Base-by-base conservation (phyloP, 768 basidiomycete genomes). In the Lentinula sp. region DNA sequence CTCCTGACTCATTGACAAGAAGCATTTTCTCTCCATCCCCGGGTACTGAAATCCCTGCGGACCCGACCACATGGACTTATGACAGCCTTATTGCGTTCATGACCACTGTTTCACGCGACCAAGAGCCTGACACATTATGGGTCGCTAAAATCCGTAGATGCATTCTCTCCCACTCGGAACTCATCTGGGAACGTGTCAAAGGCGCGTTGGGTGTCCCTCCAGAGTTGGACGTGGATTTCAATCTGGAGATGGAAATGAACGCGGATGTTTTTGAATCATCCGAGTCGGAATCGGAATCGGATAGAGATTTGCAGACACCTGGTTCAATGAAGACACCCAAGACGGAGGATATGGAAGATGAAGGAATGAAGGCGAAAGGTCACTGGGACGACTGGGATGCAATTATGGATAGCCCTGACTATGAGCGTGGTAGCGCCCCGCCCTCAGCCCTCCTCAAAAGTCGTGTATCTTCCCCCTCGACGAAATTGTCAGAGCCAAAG, bases 161-260 rank as follows among this genome's bases (percentile, higher is more conserved):
- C 66, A 82, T 96, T 66, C 77, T 89, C 21, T 74, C 82, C 28
- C 87, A 87, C 64, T 89, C 86, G 13, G 93, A 95, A 67, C 83
- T 93, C 43, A 87, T 95, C 59, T 97, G 94, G 94, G 93, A 95
- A 71, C 83, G 93, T 60, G 76, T 95, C 67, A 95, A 94, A 67
- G 88, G 85, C 34, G 93, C 91, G 0, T 76, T 97, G 1, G 94
- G 94, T 4, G 87, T 94, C 4, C 93, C 94, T 9, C 88, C 87
- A 0, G 93, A 95, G 67, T 77, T 95, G 21, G 88, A 92, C 65
- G 73, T 85, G 35, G 86, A 89, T 49, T 80, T 79, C 31, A 67
- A 71, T 18, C 62, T 64, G 42, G 64, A 68, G 37, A n/a, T 64
- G 63, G 58, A 62, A 70, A 63, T 59, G 63, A 72, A 74, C 63